A percentile compares a stretch with the other conserved stretches of the same genome.
phyloP scores from a whole-genome alignment of 352 stramenopile genomes.

The Blastocystis sp. region DNA sequence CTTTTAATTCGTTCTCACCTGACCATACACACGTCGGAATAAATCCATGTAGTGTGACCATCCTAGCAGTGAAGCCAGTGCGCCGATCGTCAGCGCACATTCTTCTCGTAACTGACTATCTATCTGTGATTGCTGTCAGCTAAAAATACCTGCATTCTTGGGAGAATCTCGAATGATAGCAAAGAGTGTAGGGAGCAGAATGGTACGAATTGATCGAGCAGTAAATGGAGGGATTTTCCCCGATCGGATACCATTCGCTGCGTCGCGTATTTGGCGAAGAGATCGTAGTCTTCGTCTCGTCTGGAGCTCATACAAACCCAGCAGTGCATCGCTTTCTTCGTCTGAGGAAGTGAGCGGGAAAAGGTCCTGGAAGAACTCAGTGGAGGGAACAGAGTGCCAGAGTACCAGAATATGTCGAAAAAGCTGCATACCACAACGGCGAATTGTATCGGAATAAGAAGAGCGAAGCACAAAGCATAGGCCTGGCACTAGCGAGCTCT shows the following conservation, averaged over 20 bases:
- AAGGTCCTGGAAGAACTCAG: neutral
- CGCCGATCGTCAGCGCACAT: neutral
- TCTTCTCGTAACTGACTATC: slow-evolving; percentile 3
- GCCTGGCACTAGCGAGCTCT: neutral
- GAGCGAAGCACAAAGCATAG: neutral
- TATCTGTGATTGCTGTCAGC: neutral
- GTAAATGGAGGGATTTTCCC: neutral
- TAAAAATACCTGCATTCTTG: neutral
- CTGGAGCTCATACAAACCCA: slow-evolving; percentile 12
- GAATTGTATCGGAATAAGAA: neutral
- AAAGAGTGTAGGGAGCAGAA: slow-evolving; percentile 22
- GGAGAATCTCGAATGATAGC: neutral
- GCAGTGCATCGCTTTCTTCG: neutral
- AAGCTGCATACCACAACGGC: neutral
- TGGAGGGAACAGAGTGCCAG: neutral
- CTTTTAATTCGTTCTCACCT: neutral
- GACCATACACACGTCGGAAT: slow-evolving; percentile 2
- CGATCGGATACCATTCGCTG: neutral
- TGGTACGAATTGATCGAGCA: neutral
- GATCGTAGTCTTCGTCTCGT: neutral
- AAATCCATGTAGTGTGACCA: slow-evolving; percentile 36
- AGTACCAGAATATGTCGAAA: slow-evolving; percentile 1
- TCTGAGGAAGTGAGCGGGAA: neutral
- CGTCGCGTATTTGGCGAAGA: neutral
- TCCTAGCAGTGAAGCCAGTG: neutral